Evolutionary conservation across 768 basidiomycete species (phyloP), one percentile per base, ranked within the genome.

Genomic region (Atractiella rhizophila): DNA sequence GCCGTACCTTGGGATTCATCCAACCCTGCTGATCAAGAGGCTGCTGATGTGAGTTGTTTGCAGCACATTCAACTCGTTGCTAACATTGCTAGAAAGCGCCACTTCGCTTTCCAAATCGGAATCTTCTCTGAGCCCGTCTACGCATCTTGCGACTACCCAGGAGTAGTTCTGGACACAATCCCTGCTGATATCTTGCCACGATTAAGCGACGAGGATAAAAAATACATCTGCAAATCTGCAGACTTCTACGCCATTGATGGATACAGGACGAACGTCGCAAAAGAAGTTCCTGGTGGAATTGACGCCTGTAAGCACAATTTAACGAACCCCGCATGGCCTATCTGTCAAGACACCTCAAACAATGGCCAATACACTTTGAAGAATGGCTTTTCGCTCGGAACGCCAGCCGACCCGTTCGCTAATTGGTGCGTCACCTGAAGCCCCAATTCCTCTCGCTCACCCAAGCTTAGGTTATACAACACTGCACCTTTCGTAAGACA

Each of bases 201-300:
- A 2, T 64, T 70, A 42, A 67, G 63, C 1, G 59, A 55, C 18
- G 55, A 62, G 44, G 66, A 70, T 39, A 64, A 62, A 46, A 55
- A 58, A 37, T 61, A 65, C 33, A 55, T 65, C 28, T 54, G 63
- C 29, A 50, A 66, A 6, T 61, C 64, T 2, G 66, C 66, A 5
- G 68, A 70, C 47, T 70, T 68, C 48, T 68, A 62, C 45, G 67
- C 66, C 11, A 68, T 66, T 19, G 67, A 68, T 40, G 55, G 64
- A 1, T 67, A 49, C 24, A 26, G 2, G 18, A 23, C 7, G 27
- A 16, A 3, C 21, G 12, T 30, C 1, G 30, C 31, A n/a, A 4
- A 18, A 36, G 67, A 65, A 9, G 66, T 67, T 11, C 49, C 53
- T 0, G 62, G 61, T 31, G 67, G 68, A 10, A 51, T 68, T 10